Conservation (phyloP, 2,329 filamentous ascomycete species). For the Penicillium sp. region DNA sequence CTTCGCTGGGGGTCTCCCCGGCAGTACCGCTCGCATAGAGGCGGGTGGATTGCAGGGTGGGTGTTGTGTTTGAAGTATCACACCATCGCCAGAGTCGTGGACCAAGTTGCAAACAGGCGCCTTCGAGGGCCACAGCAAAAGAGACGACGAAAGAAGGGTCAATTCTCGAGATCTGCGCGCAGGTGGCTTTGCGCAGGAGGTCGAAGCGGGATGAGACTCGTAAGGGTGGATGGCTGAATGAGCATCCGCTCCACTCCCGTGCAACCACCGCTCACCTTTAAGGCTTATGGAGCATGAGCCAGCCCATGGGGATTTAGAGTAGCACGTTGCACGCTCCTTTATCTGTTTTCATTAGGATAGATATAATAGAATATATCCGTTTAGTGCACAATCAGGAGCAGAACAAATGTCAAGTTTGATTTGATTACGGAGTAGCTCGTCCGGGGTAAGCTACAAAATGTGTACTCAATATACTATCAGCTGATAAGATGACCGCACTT, state of each 20-base stretch:
- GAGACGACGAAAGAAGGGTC: not conserved
- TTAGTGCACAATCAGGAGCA: not conserved
- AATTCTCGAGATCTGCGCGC: slow-evolving; percentile 6
- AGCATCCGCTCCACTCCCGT: slow-evolving; percentile 21
- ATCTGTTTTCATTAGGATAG: not conserved
- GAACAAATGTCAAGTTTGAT: too few species aligned
- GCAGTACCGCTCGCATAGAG: slow-evolving; percentile 77
- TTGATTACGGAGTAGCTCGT: not conserved
- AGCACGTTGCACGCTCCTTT: not conserved
- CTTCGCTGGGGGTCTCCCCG: slow-evolving; percentile 75
- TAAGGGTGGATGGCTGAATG: not conserved
- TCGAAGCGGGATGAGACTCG: slow-evolving; percentile 14
- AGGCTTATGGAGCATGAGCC: not conserved
- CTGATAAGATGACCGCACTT: not conserved
- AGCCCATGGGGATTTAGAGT: not conserved
- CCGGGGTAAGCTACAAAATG: not conserved
- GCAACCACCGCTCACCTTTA: slow-evolving; percentile 6
- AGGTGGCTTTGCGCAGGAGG: slow-evolving; percentile 14
- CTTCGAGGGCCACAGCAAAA: not conserved
- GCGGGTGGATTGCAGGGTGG: slow-evolving; percentile 33
- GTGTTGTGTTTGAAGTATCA: slow-evolving; percentile 33
- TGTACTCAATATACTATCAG: not conserved
- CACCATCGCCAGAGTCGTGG: slow-evolving; percentile 35
- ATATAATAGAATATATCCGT: too few species aligned
- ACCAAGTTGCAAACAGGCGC: not conserved